Base-by-base conservation (phyloP, 495 filamentous ascomycete species). In the Lepidopterella palustris region DNA sequence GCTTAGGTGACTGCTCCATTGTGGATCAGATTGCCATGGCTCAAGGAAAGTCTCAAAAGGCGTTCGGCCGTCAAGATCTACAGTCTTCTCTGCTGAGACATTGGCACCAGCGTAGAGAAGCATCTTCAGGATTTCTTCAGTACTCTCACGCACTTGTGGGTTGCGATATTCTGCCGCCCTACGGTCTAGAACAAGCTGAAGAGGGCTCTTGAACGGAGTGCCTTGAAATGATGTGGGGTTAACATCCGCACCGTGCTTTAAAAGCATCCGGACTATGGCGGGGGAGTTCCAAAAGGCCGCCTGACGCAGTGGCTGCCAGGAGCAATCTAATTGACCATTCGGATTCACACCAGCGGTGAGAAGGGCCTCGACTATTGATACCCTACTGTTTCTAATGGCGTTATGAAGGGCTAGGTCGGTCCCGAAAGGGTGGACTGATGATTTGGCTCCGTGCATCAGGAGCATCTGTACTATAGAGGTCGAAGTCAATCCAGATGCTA, bases 41-140 rank as follows among this genome's bases (percentile, higher is more conserved):
- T 57, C 55, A 23, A 66, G 28, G 48, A 66, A 66, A 4, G 53
- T 48, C 42, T 62, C 55, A 32, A 66, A 66, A 0, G 63, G 55
- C 0, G 51, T 53, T 10, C 53, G 50, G 18, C n/a, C 49, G 18
- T 55, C 28, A 13, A 54, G 18, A 31, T 61, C 58, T 21, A 45
- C 40, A 11, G 20, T 18, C 4, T 49, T 28, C 2, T 45, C 45
- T 35, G 57, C 24, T 15, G 64, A 40, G 13, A 70, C 61, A 20
- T 52, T 42, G 0, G 67, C 70, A 4, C 65, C 67, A 24, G 68
- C 55, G 15, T 66, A 53, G 18, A 72, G 56, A 8, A 72, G 50
- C 56, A 66, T 62, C 42, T 63, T 66, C 0, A 62, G 21, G 13
- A 57, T 62, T 55, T 53, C 55, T 18, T 59, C 56, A 45, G 55